phyloP scores from a whole-genome alignment of 1,284 basidiomycete genomes.

The Rugosomyces carneus region DNA sequence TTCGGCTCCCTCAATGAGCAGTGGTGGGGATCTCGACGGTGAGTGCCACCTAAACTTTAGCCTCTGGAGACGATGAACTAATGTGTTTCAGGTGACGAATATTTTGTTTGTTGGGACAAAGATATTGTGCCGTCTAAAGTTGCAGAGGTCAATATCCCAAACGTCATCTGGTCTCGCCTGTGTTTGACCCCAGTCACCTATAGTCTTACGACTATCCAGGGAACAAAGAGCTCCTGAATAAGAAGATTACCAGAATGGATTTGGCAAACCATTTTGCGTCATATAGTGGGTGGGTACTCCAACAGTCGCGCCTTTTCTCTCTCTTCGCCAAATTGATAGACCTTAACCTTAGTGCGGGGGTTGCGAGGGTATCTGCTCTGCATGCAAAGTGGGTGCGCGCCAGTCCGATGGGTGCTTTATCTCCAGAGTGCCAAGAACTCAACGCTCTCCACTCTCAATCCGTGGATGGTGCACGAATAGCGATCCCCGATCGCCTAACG shows the following conservation, averaged over 20 bases:
- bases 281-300: slow-evolving; percentile 46
- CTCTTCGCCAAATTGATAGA: not conserved
- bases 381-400: slow-evolving; percentile 54
- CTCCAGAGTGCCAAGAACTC: slow-evolving; percentile 59
- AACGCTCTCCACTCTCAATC: slow-evolving; percentile 63
- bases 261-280: slow-evolving; percentile 56
- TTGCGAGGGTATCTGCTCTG: slow-evolving; percentile 48
- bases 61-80: not conserved
- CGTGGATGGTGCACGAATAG: slow-evolving; percentile 56
- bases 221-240: slow-evolving; percentile 44
- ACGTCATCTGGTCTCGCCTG: not conserved
- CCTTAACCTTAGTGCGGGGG: slow-evolving; percentile 38
- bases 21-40: slow-evolving; percentile 60
- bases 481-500: slow-evolving; percentile 46
- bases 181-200: not conserved
- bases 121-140: slow-evolving; percentile 51
- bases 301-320: not conserved
- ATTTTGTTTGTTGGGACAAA: slow-evolving; percentile 62
- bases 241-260: slow-evolving; percentile 44
- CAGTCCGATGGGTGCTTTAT: slow-evolving; percentile 51
- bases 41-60: slow-evolving; percentile 5
- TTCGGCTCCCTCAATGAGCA: slow-evolving; percentile 62
- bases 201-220: slow-evolving; percentile 64
- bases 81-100: slow-evolving; percentile 48
- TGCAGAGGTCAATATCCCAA: slow-evolving; percentile 36